Evolutionary conservation across 441 rosid genomes (phyloP), one percentile per base, ranked within the genome.

Genomic region (Adansonia gregorii): DNA sequence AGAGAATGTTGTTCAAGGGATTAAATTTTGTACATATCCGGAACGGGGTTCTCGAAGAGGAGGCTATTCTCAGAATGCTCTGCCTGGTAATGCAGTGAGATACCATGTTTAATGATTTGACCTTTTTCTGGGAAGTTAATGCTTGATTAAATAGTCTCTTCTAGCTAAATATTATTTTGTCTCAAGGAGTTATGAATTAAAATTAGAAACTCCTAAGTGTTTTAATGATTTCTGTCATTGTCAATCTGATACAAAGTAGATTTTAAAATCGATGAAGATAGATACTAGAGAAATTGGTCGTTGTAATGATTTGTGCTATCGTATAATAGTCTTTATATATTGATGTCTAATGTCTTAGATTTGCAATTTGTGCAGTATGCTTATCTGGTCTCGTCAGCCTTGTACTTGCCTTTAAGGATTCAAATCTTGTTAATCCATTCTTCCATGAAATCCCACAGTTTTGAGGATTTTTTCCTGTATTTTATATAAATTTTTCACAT

Each of bases 41-140:
- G 90, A 84, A 68, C 89, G 81, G 52, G 84, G 76, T 85, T 75
- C 75, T 75, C 87, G 82, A 75, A 90, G 87, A 71, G 90, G 87
- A 82, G 86, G 86, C 82, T 84, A 86, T 81, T 72, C 72, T 74
- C 87, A 88, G 70, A 78, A 79, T 74, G 24, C 82, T 82, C 56
- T 82, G 17, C 86, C 90, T 72, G 87, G 88, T 76, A 86, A 82
- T 82, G 73, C 35, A 63, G 55, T 49, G 54, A 14, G 31, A 52
- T 35, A 55, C 4, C 49, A 14, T 64, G 52, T 41, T 31, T 31
- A 49, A 60, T 27, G 58, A 22, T 31, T 54, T 72, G 49, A 17
- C 8, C 48, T 35, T 72, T 72, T 54, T 55, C 45, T 22, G 8
- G 45, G 48, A n/a, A n/a, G 59, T 72, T 35, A 56, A 31, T 41